Evolutionary conservation across 768 basidiomycete genomes (phyloP).

Genomic region (Trametes maxima): DNA sequence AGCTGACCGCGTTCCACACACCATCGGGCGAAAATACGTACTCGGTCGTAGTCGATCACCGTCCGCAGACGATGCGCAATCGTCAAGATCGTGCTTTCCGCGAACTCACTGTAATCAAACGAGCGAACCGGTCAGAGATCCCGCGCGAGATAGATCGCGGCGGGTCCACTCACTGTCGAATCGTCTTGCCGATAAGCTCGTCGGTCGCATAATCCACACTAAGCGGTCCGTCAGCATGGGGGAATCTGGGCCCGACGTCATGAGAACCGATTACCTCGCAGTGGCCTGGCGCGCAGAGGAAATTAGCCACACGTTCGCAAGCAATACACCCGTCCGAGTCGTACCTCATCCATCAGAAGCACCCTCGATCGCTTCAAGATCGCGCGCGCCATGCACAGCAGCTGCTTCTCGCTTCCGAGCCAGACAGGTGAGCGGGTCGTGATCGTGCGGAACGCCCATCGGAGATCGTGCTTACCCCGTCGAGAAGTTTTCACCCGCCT

Average conservation of each 20-base stretch:
- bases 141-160: conserved; percentile 43
- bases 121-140: conserved; percentile 2
- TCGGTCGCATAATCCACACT: conserved; percentile 88
- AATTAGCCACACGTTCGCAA: background rate
- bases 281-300: conserved; percentile 51
- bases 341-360: conserved; percentile 83
- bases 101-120: conserved; percentile 59
- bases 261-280: conserved; percentile 48
- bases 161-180: conserved; percentile 60
- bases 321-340: conserved; percentile 21
- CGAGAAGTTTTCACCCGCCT: conserved; percentile 90
- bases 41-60: conserved; percentile 83
- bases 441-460: background rate
- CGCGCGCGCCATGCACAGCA: conserved; percentile 88
- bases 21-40: conserved; percentile 38
- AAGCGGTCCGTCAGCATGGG: conserved; percentile 9
- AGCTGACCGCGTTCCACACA: conserved; percentile 14
- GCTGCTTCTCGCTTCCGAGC: conserved; percentile 66
- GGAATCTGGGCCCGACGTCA: conserved; percentile 1
- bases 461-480: conserved; percentile 55
- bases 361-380: conserved; percentile 79
- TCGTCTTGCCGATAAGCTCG: conserved; percentile 82
- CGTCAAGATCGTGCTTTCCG: conserved; percentile 78
- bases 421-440: conserved; percentile 9
- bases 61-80: conserved; percentile 81